Base-by-base conservation (phyloP, 2,329 filamentous ascomycete genomes). In the Diaporthe sp. region DNA sequence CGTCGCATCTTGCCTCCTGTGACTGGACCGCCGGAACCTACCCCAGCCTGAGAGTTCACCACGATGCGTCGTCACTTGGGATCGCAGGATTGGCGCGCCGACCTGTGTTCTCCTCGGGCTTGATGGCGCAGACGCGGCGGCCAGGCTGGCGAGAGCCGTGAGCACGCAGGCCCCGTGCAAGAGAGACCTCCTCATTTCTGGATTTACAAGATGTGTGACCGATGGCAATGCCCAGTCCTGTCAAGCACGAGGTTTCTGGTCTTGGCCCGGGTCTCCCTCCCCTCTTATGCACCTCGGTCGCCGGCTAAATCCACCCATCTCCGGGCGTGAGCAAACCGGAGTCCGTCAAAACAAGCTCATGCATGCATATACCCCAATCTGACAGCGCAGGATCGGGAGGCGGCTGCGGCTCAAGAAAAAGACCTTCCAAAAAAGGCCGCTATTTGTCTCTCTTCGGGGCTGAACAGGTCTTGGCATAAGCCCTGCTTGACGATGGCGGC, bases 401-500 rank as follows among this genome's bases (percentile, higher is more conserved):
- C 13, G 10, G 65, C 49, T 70, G 65, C 65, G 65, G 65, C 65
- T 70, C 65, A 70, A 55, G 15, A 55, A 44, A 37, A 9, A 3
- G n/a, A 15, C 42, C 15, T 7, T 34, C 65, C 20, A 4, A 37
- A 49, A 47, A 47, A 55, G 17, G 22, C 22, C n/a, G 17, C n/a
- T 42, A 10, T 42, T 55, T 70, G 65, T 70, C 65, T 39, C n/a
- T 70, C 13, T 37, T 70, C 65, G 65, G 65, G 49, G 65, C 65
- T 70, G 65, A 70, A 55, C 49, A 13, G 47, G 47, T 55, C 65
- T 70, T 70, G 65, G 65, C 65, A 70, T 55, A 70, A 70, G 65
- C 65, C n/a, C 49, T 39, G 39, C 31, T 42, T 22, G 34, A 70
- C n/a, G 31, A 31, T 55, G 65, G 65, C 49, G 65, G 7, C 49